Evolutionary conservation across 2,329 filamentous ascomycete species (phyloP), one percentile per base, ranked within the genome.

Genomic region (Chrysoporthe cubensis): DNA sequence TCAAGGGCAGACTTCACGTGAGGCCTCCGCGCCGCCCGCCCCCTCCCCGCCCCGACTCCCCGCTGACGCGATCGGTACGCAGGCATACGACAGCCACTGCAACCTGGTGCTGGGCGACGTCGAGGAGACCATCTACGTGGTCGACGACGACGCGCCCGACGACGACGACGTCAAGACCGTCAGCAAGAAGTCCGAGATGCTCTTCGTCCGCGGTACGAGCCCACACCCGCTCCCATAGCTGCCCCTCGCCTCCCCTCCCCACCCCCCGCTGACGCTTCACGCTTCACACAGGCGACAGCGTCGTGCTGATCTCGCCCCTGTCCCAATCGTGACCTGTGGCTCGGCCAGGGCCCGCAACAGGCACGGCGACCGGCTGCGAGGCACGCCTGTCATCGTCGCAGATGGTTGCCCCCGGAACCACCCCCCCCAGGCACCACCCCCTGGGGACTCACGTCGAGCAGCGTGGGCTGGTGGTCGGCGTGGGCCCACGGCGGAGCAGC

Each of bases 1-100:
- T 99, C 72, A 96, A 97, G 82, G 96, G 96, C 72, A 90, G 95
- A 76, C 86, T 99, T 76, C 96, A 99, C 81, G 96, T 98, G 82
- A 80, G 44, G 5, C 4, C 9, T 3, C 32, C 44, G 48, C 14
- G 56, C 56, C 44, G n/a, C n/a, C 32, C 1, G 18, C 64, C 32
- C 14, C 32, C n/a, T 57, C 52, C 60, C 56, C 65, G 42, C 54
- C 32, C 16, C 34, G 11, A 21, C 26, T 42, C 37, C 18, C 44
- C 58, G 5, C 32, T 66, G 42, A 68, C 65, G n/a, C 43, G 64
- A 26, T 60, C 63, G 52, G 43, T 65, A 26, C 34, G 26, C 68
- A 99, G 96, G 96, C 96, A 66, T 99, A 99, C 78, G 96, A 99
- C 78, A 97, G 93, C 76, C 96, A 99, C 80, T 99, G 96, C 86